Conservation (phyloP, 176 grass and related monocot species). For the Puya raimondii region DNA sequence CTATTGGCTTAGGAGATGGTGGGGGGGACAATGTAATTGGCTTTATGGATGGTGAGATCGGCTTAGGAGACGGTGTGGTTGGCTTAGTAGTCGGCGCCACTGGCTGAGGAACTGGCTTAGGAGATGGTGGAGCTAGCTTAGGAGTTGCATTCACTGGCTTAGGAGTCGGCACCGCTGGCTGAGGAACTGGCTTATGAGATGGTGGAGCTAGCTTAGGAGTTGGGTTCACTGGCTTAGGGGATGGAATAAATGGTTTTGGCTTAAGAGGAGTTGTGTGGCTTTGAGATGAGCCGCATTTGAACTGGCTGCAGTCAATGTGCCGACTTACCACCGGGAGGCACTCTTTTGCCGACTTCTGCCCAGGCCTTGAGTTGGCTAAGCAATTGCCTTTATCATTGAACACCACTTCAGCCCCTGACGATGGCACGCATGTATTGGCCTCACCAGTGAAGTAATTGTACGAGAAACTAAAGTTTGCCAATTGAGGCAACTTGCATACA, state of each 20-base stretch:
- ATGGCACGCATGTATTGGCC: conserved; percentile 19
- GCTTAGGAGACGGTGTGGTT: conserved; percentile 9
- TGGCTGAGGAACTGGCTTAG: not conserved
- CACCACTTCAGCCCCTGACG: not conserved
- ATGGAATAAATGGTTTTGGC: not conserved
- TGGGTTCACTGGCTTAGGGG: not conserved
- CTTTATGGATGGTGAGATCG: not conserved
- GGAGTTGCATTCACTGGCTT: not conserved
- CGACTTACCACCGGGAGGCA: conserved; percentile 33
- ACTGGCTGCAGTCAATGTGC: conserved; percentile 33
- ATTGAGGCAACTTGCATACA: conserved; percentile 30
- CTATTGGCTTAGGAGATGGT: not conserved
- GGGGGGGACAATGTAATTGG: not conserved
- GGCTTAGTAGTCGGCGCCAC: not conserved
- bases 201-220: no score
- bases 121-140: not conserved
- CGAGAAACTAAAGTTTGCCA: conserved; percentile 53
- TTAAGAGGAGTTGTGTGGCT: not conserved
- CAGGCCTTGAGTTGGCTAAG: conserved; percentile 15
- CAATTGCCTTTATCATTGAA: conserved; percentile 54
- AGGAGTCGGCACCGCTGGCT: no score
- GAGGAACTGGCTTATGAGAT: no score
- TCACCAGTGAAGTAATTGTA: conserved; percentile 58
- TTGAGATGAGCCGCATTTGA: conserved; percentile 21
- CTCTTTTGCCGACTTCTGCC: conserved; percentile 24